phyloP scores from a whole-genome alignment of 768 basidiomycete genomes.

The Crassisporium funariophilum region DNA sequence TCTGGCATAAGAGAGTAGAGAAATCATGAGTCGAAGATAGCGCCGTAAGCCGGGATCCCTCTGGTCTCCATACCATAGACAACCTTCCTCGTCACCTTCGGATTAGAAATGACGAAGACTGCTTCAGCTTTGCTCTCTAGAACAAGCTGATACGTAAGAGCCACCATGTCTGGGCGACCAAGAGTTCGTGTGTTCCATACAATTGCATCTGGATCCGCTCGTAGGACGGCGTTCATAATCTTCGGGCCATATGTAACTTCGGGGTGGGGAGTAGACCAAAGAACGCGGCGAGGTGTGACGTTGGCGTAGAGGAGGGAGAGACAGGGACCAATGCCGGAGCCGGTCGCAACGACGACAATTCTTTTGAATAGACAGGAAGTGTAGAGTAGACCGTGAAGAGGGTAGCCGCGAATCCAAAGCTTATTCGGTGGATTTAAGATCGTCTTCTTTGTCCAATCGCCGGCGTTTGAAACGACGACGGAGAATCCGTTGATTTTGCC shows the following conservation, averaged over 20 bases:
- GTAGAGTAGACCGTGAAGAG: constrained; percentile 51
- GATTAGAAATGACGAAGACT: constrained; percentile 44
- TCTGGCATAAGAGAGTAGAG: too few species aligned
- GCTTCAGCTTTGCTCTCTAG: constrained; percentile 41
- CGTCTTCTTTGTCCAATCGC: constrained; percentile 55
- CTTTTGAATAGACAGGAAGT: constrained; percentile 52
- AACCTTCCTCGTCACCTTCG: constrained; percentile 40
- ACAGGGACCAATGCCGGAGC: constrained; percentile 54
- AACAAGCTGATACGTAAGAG: constrained; percentile 39
- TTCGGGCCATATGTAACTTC: constrained; percentile 42
- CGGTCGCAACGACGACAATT: constrained; percentile 56
- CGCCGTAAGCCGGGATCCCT: constrained; percentile 42
- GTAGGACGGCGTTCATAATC: constrained; percentile 40
- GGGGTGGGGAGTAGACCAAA: constrained; percentile 45
- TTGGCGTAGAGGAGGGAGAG: constrained; percentile 37
- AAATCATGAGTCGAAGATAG: constrained; percentile 43
- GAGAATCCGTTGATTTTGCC: constrained; percentile 46
- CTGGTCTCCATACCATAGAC: constrained; percentile 43
- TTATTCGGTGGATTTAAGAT: constrained; percentile 52
- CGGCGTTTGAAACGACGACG: constrained; percentile 54
- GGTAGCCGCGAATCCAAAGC: constrained; percentile 57
- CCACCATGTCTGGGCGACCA: constrained; percentile 43
- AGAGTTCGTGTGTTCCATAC: constrained; percentile 42
- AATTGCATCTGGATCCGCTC: constrained; percentile 40
- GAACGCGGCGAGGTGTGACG: constrained; percentile 36